A percentile compares a stretch with the other conserved stretches of the same genome.
phyloP scores from a whole-genome alignment of 441 rosid genomes.

The Syzygium malaccense region DNA sequence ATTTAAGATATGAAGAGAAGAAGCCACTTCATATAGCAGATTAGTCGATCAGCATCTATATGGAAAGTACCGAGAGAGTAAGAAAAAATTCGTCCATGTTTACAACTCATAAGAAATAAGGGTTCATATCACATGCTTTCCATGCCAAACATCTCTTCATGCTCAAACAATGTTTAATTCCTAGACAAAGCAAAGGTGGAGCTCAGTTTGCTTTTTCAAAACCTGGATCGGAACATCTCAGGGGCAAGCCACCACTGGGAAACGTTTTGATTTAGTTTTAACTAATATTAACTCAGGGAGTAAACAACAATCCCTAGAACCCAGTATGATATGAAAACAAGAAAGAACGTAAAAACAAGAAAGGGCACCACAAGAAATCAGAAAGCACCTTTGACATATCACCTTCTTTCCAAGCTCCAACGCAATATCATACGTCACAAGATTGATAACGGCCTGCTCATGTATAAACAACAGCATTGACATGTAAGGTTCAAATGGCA shows the following conservation, averaged over 20 bases:
- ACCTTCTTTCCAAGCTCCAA: constrained; percentile 85
- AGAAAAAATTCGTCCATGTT: not conserved
- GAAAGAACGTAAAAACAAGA: not conserved
- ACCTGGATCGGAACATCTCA: not conserved
- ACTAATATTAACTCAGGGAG: not conserved
- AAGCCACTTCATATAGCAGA: not conserved
- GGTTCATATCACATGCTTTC: not conserved
- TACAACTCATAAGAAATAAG: not conserved
- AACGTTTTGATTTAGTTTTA: not conserved
- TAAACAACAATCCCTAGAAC: not conserved
- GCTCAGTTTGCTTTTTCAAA: not conserved
- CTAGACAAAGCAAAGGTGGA: not conserved
- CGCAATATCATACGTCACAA: constrained; percentile 86
- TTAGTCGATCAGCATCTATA: not conserved
- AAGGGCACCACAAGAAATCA: not conserved
- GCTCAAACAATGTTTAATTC: not conserved
- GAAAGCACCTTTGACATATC: constrained; percentile 69
- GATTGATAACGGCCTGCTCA: constrained; percentile 65
- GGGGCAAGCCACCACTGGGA: not conserved
- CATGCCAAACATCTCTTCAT: not conserved
- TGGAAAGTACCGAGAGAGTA: not conserved
- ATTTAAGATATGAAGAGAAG: not conserved
- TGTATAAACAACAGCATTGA: not conserved
- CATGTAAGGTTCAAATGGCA: not conserved
- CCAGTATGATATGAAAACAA: not conserved